Percentiles rank a stretch among this genome's conserved stretches.
phyloP scores from a whole-genome alignment of 2,329 filamentous ascomycete species.

The Gyromitra esculenta region DNA sequence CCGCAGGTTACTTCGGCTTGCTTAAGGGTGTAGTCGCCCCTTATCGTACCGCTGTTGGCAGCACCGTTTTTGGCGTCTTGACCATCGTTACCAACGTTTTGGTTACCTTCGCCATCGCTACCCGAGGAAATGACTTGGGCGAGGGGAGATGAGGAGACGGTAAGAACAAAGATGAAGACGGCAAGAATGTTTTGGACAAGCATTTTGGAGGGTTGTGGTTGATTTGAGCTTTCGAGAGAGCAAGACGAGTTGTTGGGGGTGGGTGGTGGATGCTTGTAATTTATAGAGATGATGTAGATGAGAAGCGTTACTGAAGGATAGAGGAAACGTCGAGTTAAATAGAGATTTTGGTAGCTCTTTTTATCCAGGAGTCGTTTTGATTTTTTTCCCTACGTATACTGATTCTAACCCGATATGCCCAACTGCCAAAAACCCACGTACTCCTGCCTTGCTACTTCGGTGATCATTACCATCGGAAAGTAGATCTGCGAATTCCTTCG shows the following conservation, averaged over 20 bases:
- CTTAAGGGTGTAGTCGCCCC: slow-evolving; percentile 29
- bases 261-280: neutral
- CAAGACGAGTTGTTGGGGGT: neutral
- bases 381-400: no score
- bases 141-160: neutral
- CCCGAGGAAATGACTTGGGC: neutral
- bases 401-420: neutral
- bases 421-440: neutral
- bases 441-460: slow-evolving; percentile 6
- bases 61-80: slow-evolving; percentile 9
- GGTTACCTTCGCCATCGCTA: slow-evolving; percentile 14
- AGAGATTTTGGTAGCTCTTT: neutral
- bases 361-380: neutral
- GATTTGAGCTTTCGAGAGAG: neutral
- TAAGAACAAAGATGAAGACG: slow-evolving; percentile 8
- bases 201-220: slow-evolving; percentile 5
- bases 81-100: slow-evolving; percentile 21
- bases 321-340: neutral
- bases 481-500: neutral
- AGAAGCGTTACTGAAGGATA: neutral
- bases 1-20: slow-evolving; percentile 25
- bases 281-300: slow-evolving; percentile 3
- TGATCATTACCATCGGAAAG: neutral
- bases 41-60: slow-evolving; percentile 8
- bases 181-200: neutral